Evolutionary conservation across 306 rosid species (phyloP).

Genomic region (Clitoria ternatea): DNA sequence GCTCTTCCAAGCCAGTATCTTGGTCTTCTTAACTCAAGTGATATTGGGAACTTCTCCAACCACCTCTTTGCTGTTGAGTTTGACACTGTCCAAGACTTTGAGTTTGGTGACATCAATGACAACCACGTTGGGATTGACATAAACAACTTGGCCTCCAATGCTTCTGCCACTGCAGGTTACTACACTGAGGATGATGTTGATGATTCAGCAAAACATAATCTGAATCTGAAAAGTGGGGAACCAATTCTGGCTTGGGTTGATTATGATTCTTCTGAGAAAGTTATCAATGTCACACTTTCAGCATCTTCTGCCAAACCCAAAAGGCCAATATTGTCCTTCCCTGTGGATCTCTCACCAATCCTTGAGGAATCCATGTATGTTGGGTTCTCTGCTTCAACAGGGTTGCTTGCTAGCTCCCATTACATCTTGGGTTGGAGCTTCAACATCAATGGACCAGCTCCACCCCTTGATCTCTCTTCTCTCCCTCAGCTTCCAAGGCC

Average conservation of each 20-base stretch:
- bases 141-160: constrained; percentile 49
- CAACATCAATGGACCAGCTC: constrained; percentile 51
- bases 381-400: constrained; percentile 90
- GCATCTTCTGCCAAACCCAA: constrained; percentile 49
- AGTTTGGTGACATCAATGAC: constrained; percentile 57
- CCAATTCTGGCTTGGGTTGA: constrained; percentile 67
- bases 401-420: constrained; percentile 80
- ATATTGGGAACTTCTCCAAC: constrained; percentile 49
- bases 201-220: constrained; percentile 18
- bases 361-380: constrained; percentile 58
- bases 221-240: constrained; percentile 49
- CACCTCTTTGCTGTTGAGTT: constrained; percentile 78
- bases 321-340: constrained; percentile 40
- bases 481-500: constrained; percentile 60
- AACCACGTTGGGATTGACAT: constrained; percentile 75
- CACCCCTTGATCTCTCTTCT: constrained; percentile 43
- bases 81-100: constrained; percentile 73
- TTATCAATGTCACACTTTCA: constrained; percentile 46
- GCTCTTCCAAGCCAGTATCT: constrained; percentile 72
- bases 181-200: constrained; percentile 32
- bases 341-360: constrained; percentile 58
- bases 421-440: constrained; percentile 83
- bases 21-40: constrained; percentile 54
- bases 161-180: constrained; percentile 47
- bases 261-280: constrained; percentile 45